A percentile compares a stretch with the other conserved stretches of the same genome.
phyloP scores from a whole-genome alignment of 345 rosid genomes.

The Draba incana region DNA sequence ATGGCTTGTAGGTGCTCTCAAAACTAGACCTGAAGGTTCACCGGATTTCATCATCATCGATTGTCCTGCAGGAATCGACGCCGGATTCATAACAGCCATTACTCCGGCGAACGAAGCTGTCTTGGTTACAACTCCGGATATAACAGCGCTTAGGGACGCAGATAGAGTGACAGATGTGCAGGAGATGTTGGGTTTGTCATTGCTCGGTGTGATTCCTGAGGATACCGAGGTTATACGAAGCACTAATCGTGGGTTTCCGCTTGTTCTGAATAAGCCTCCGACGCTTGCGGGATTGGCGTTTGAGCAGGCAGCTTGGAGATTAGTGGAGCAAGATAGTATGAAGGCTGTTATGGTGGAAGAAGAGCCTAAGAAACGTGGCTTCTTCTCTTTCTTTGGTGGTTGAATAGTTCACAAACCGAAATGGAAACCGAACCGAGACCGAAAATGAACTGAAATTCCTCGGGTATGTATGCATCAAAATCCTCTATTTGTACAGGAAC shows the following conservation, averaged over 20 bases:
- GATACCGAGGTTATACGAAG: conserved; percentile 92
- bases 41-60: conserved; percentile 89
- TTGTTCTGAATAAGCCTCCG: conserved; percentile 88
- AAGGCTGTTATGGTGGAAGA: conserved; percentile 94
- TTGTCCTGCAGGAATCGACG: conserved; percentile 97
- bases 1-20: conserved; percentile 87
- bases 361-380: conserved; percentile 86
- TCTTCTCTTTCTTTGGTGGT: too few relatives aligned
- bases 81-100: conserved; percentile 97
- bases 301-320: conserved; percentile 99
- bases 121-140: conserved; percentile 86
- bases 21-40: conserved; percentile 66
- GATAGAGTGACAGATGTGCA: conserved; percentile 92
- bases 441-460: conserved; percentile 19
- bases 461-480: conserved; percentile 40
- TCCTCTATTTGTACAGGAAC: conserved; percentile 43
- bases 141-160: conserved; percentile 84
- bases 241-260: conserved; percentile 86
- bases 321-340: conserved; percentile 97
- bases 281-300: conserved; percentile 93
- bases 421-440: neutral
- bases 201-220: conserved; percentile 88
- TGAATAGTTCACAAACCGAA: conserved; percentile 12
- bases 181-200: conserved; percentile 85
- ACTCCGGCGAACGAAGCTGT: conserved; percentile 95